Evolutionary conservation across 306 rosid genomes (phyloP).

Genomic region (Cercis canadensis): DNA sequence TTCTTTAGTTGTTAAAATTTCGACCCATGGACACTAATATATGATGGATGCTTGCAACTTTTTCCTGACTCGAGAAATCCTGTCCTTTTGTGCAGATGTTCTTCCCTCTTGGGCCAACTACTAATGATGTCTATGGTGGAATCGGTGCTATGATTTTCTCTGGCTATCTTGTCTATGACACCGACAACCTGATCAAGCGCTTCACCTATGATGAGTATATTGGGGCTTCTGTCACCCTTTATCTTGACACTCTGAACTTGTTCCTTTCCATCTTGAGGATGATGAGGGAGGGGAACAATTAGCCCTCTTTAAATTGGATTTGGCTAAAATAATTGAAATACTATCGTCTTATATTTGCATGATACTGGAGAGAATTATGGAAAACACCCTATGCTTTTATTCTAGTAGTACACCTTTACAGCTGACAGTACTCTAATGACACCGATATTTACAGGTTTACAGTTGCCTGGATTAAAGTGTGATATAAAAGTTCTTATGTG

Average conservation of each 20-base stretch:
- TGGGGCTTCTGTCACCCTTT: slow-evolving; percentile 89
- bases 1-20: not conserved
- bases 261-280: slow-evolving; percentile 88
- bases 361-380: slow-evolving; percentile 24
- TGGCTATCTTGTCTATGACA: slow-evolving; percentile 87
- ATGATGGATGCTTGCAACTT: slow-evolving; percentile 1
- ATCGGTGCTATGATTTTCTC: slow-evolving; percentile 82
- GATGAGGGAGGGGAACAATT: slow-evolving; percentile 76
- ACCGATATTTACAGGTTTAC: slow-evolving; percentile 10
- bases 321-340: slow-evolving; percentile 18
- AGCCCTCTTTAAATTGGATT: slow-evolving; percentile 35
- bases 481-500: slow-evolving; percentile 4
- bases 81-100: slow-evolving; percentile 58
- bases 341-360: slow-evolving; percentile 12
- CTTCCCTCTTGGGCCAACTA: slow-evolving; percentile 86
- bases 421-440: slow-evolving; percentile 17
- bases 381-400: slow-evolving; percentile 15
- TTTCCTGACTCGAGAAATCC: slow-evolving; percentile 29
- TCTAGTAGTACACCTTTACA: not conserved
- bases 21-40: not conserved
- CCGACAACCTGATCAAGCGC: slow-evolving; percentile 88
- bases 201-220: slow-evolving; percentile 88
- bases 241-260: slow-evolving; percentile 85
- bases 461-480: slow-evolving; percentile 26
- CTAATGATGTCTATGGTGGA: slow-evolving; percentile 75